Conservation (phyloP, 352 stramenopile genomes). For the Phytophthora sp. region DNA sequence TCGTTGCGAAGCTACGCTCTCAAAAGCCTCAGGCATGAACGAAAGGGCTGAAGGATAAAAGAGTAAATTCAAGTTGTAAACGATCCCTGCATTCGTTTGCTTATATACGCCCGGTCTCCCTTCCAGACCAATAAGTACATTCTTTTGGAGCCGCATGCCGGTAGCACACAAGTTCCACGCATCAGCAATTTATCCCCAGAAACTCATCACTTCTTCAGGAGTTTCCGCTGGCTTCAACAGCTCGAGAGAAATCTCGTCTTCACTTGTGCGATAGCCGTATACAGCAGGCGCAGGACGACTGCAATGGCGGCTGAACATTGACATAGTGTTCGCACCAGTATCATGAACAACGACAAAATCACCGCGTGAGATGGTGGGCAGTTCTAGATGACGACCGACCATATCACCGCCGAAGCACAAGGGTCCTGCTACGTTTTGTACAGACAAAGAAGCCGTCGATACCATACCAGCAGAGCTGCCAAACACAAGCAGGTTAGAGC, state of each 20-base stretch:
- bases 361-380: conserved; percentile 68
- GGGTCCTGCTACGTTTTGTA: conserved; percentile 89
- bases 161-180: not conserved
- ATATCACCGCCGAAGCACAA: conserved; percentile 94
- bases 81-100: not conserved
- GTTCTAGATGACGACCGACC: conserved; percentile 58
- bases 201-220: conserved; percentile 77
- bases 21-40: conserved; percentile 59
- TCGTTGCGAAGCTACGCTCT: conserved; percentile 84
- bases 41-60: not conserved
- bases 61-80: conserved; percentile 13
- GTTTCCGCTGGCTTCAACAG: conserved; percentile 81
- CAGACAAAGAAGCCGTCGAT: conserved; percentile 44
- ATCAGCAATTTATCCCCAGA: conserved; percentile 59
- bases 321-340: conserved; percentile 88
- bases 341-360: conserved; percentile 91
- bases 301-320: conserved; percentile 90
- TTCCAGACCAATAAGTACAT: conserved; percentile 15
- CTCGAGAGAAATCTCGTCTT: conserved; percentile 60
- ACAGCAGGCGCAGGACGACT: conserved; percentile 81
- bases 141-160: not conserved
- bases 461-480: conserved; percentile 48
- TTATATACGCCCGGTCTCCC: not conserved
- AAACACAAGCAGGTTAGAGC: conserved; percentile 1
- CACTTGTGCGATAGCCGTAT: conserved; percentile 71